phyloP scores from a whole-genome alignment of 2,329 filamentous ascomycete species.

The Xylariaceae sp. region DNA sequence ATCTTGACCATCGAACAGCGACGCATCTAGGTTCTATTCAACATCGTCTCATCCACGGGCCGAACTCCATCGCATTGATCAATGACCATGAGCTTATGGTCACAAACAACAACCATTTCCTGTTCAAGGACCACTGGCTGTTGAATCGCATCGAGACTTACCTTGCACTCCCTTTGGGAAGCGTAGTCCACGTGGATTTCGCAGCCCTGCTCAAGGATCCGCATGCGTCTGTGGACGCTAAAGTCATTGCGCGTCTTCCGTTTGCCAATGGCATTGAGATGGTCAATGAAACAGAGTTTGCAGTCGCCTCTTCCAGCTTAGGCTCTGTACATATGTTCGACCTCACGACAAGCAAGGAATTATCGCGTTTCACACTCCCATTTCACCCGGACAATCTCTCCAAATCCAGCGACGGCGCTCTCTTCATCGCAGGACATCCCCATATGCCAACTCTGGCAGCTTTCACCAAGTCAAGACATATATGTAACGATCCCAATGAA shows the following conservation, averaged over 20 bases:
- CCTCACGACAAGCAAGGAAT: background rate
- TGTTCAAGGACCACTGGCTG: constrained; percentile 20
- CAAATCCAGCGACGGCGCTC: constrained; percentile 26
- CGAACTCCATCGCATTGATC: constrained; percentile 39
- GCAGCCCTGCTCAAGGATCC: constrained; percentile 17
- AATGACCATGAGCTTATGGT: constrained; percentile 38
- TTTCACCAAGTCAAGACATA: constrained; percentile 32
- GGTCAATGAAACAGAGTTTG: constrained; percentile 38
- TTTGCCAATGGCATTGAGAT: constrained; percentile 44
- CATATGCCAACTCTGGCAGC: constrained; percentile 32
- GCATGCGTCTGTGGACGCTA: constrained; percentile 15
- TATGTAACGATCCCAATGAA: constrained; percentile 33
- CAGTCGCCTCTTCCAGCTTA: constrained; percentile 35
- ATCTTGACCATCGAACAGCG: constrained; percentile 32
- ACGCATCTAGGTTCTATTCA: constrained; percentile 36
- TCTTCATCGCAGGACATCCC: constrained; percentile 41
- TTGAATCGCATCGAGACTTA: constrained; percentile 36
- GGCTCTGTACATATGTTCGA: constrained; percentile 25
- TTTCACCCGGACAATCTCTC: constrained; percentile 43
- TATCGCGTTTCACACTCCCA: constrained; percentile 26
- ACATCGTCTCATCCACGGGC: constrained; percentile 37
- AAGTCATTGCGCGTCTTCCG: constrained; percentile 32
- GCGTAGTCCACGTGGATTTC: constrained; percentile 37
- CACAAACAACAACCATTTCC: constrained; percentile 41
- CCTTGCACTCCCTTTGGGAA: constrained; percentile 31